These are phyloP conservation scores for Saksenaea oblongispora DNA, from an alignment of 371 early-diverging fungal species.

Conservation along the genomic window DNA sequence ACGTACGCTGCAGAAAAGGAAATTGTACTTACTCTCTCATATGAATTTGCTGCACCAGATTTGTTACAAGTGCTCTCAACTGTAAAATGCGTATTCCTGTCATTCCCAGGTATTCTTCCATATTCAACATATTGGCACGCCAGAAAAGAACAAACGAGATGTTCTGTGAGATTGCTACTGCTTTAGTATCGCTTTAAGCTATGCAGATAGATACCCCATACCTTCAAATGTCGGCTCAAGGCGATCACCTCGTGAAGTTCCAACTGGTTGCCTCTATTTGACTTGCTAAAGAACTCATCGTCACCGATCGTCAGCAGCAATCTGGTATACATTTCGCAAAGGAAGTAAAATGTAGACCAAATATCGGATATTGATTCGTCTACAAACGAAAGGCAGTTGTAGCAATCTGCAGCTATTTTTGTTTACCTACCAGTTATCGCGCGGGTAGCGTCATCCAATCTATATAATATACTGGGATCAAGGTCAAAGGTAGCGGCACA, in stretches of 20 bases:
- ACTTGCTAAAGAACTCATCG: slow-evolving; percentile 72
- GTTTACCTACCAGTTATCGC: slow-evolving; percentile 15
- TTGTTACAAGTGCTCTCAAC: slow-evolving; percentile 63
- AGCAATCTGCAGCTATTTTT: neutral
- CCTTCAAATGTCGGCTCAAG: slow-evolving; percentile 60
- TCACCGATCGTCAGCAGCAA: slow-evolving; percentile 80
- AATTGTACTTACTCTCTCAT: slow-evolving; percentile 69
- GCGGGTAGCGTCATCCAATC: slow-evolving; percentile 3
- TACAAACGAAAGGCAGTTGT: neutral
- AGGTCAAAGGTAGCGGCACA: slow-evolving; percentile 20
- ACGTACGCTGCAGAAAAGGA: neutral
- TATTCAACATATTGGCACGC: slow-evolving; percentile 49
- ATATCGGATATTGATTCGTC: slow-evolving; percentile 30
- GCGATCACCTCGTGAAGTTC: slow-evolving; percentile 49
- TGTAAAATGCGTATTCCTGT: slow-evolving; percentile 56
- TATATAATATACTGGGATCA: slow-evolving; percentile 11
- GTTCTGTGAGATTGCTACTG: slow-evolving; percentile 48
- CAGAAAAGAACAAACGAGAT: slow-evolving; percentile 75
- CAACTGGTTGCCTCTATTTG: slow-evolving; percentile 49
- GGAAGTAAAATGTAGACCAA: slow-evolving; percentile 64
- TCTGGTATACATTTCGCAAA: slow-evolving; percentile 76
- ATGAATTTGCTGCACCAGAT: slow-evolving; percentile 78
- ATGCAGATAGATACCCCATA: slow-evolving; percentile 19
- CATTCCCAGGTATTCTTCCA: slow-evolving; percentile 39
- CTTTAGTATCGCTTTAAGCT: slow-evolving; percentile 10